A percentile compares a stretch with the other conserved stretches of the same genome.
These are phyloP conservation scores for Cymbidium sinense DNA, from an alignment of 106 monocot species.

Conservation along the genomic window DNA sequence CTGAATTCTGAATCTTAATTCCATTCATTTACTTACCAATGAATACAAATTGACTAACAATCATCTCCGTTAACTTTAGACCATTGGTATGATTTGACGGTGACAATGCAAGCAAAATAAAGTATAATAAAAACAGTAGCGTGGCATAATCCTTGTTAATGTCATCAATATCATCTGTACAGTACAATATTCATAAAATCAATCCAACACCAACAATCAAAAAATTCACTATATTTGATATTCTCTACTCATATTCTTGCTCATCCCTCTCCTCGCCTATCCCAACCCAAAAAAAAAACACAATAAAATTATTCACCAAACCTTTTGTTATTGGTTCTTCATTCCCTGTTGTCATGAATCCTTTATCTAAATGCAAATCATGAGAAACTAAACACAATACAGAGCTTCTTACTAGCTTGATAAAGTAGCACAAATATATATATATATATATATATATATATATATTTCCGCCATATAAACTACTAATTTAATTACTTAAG, in stretches of 20 bases:
- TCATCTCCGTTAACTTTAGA: background rate
- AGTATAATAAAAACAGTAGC: background rate
- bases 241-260: background rate
- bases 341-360: no score
- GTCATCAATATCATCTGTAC: background rate
- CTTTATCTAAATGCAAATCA: no score
- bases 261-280: background rate
- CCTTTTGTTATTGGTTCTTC: no score
- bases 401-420: no score
- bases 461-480: no score
- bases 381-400: no score
- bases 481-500: no score
- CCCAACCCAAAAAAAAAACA: no score
- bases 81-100: background rate
- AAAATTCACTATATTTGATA: background rate
- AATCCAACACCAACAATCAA: background rate
- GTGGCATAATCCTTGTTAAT: background rate
- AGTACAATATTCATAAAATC: background rate
- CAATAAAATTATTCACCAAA: background rate
- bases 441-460: no score
- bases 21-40: background rate
- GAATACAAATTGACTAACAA: background rate
- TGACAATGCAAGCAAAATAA: background rate
- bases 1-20: background rate
- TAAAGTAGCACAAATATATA: no score